Evolutionary conservation across 176 grass and related monocot species (phyloP).

Genomic region (Tillandsia leiboldiana): DNA sequence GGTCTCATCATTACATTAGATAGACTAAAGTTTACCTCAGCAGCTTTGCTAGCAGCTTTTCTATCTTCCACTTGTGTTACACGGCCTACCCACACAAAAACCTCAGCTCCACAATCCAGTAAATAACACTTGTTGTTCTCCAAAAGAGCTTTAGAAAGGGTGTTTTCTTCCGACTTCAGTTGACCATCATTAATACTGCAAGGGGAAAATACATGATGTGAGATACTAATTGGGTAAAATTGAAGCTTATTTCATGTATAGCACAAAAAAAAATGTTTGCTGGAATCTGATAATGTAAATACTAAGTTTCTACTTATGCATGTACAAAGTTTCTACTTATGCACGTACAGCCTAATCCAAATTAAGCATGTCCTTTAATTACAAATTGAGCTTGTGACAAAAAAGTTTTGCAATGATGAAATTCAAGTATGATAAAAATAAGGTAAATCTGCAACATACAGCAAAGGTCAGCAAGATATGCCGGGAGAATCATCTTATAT

Average conservation of each 20-base stretch:
- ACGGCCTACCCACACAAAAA: conserved; percentile 91
- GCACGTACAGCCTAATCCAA: no score
- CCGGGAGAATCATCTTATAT: no score
- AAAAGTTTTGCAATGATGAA: no score
- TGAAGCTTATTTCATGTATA: no score
- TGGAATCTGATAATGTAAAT: no score
- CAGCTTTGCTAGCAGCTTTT: conserved; percentile 76
- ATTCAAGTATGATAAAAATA: no score
- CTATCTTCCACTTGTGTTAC: conserved; percentile 88
- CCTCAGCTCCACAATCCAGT: conserved; percentile 81
- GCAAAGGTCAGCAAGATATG: no score
- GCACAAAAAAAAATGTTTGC: no score
- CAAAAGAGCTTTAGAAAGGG: conserved; percentile 68
- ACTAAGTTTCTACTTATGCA: no score
- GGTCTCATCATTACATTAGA: conserved; percentile 6
- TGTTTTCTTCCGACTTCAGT: conserved; percentile 66
- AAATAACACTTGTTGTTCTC: conserved; percentile 88
- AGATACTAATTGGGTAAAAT: not conserved
- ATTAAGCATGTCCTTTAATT: no score
- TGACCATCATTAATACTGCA: conserved; percentile 74
- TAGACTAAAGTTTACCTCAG: conserved; percentile 54
- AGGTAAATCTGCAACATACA: no score
- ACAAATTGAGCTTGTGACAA: not conserved
- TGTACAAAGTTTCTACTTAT: no score
- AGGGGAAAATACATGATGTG: conserved; percentile 18